These are phyloP conservation scores for Chlamydomonas eustigma DNA, from an alignment of 139 green algal species.

Conservation along the genomic window DNA sequence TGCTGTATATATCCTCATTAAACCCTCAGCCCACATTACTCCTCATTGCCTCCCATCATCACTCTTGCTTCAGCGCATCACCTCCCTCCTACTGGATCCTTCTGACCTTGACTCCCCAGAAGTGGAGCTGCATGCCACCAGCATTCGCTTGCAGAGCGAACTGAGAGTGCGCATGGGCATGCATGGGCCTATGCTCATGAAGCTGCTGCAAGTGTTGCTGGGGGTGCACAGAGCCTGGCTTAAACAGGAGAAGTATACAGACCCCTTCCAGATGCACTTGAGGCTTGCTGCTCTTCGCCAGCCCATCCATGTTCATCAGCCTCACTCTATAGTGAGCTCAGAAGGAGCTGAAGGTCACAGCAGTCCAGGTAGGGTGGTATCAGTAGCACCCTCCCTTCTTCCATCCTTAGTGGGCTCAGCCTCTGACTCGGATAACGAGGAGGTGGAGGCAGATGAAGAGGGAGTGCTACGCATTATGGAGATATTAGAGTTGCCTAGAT, in stretches of 20 bases:
- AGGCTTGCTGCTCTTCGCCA: background rate
- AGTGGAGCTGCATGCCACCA: conserved; percentile 15
- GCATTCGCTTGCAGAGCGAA: conserved; percentile 19
- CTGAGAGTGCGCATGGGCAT: conserved; percentile 29
- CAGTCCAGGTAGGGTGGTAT: no score
- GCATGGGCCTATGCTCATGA: conserved; percentile 19
- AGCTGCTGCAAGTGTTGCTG: conserved; percentile 39
- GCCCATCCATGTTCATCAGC: no score
- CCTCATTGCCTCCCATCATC: no score
- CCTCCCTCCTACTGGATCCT: background rate
- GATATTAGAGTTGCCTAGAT: conserved; percentile 45
- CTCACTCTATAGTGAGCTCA: no score
- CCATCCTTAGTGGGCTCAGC: no score
- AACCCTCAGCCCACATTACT: no score
- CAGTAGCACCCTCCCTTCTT: no score
- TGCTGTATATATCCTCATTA: no score
- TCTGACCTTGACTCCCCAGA: conserved; percentile 11
- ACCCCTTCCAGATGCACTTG: background rate
- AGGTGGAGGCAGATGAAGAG: conserved; percentile 34
- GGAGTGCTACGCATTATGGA: conserved; percentile 53
- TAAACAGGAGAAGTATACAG: conserved; percentile 20
- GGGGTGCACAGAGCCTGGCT: conserved; percentile 40
- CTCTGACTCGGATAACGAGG: conserved; percentile 9
- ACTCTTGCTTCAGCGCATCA: conserved; percentile 14
- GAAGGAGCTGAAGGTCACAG: no score